Evolutionary conservation across 768 basidiomycete genomes (phyloP).

Genomic region (Amanita muscaria): DNA sequence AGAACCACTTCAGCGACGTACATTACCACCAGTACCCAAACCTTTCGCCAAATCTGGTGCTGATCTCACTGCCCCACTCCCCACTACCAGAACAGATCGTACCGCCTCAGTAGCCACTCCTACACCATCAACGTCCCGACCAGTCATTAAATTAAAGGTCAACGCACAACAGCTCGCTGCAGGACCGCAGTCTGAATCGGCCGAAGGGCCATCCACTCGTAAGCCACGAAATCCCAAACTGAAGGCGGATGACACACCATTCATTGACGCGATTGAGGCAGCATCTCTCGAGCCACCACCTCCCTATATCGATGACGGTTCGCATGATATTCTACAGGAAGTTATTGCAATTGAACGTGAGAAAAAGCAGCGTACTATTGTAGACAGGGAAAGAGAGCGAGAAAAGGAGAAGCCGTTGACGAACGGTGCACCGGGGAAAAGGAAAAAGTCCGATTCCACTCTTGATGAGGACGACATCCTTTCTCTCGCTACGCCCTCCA

Average conservation of each 20-base stretch:
- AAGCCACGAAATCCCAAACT: constrained; percentile 35
- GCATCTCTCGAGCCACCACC: constrained; percentile 51
- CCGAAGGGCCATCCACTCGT: constrained; percentile 18
- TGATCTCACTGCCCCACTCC: too few species aligned
- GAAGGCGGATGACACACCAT: constrained; percentile 28
- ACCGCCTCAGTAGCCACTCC: constrained; percentile 11
- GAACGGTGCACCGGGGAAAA: constrained; percentile 41
- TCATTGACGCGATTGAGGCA: constrained; percentile 19
- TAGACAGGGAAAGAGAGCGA: constrained; percentile 5
- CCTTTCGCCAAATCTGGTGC: constrained; percentile 6
- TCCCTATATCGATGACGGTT: constrained; percentile 72
- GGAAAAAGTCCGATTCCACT: constrained; percentile 38
- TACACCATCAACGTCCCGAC: constrained; percentile 32
- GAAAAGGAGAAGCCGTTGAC: constrained; percentile 29
- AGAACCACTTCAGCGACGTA: constrained; percentile 22
- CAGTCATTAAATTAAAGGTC: constrained; percentile 64
- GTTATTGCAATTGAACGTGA: constrained; percentile 73
- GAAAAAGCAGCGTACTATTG: constrained; percentile 38
- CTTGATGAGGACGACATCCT: constrained; percentile 57
- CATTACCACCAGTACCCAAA: constrained; percentile 30
- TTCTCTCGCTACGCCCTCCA: constrained; percentile 50
- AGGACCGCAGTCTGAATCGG: constrained; percentile 23
- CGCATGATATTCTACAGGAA: constrained; percentile 72
- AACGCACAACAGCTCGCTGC: constrained; percentile 22
- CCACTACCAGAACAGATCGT: constrained; percentile 2